Base-by-base conservation (phyloP, 2,329 filamentous ascomycete genomes). In the Colletotrichum cereale region DNA sequence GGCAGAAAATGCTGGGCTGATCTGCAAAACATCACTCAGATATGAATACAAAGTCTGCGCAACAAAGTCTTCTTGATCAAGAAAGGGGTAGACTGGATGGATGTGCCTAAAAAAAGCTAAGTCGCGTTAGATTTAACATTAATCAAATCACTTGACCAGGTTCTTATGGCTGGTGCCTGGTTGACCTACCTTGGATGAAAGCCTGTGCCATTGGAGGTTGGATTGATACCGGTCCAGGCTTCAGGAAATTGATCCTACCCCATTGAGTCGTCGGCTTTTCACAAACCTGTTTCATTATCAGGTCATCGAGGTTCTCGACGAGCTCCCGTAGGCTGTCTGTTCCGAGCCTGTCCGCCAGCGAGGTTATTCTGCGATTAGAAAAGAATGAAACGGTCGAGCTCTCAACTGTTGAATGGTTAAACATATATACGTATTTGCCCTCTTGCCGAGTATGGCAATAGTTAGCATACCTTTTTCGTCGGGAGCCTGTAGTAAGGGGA, bases 21-120 rank as follows among this genome's bases (percentile, higher is more conserved):
- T 14, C 2, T 36, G n/a, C 10, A 70, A 31, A 4, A 42, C 0
- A 3, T 47, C 40, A 2, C 18, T 16, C 4, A 65, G 44, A 3
- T 70, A 36, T 4, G 47, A 24, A 10, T n/a, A 18, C 16, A 55
- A 61, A 5, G 61, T 55, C 16, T 61, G 38, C 26, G 26, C 16
- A 18, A 61, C 53, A 16, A 70, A 70, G 8, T 60, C 34, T 21
- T 62, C 44, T 44, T 73, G 73, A 52, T 81, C 77, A 5, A 83
- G 75, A 64, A 82, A 82, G 2, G 81, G 80, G 70, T 82, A 80
- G 0, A 82, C 66, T 5, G 79, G 79, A 67, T 83, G 80, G 1
- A 82, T 50, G 31, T 81, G 74, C 5, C 75, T 69, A 62, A 83
- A 83, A 61, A 81, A 82, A n/a, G 76, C 80, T 82, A 2, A 2